phyloP scores from a whole-genome alignment of 2,329 filamentous ascomycete species.

The Thyridium curvatum region DNA sequence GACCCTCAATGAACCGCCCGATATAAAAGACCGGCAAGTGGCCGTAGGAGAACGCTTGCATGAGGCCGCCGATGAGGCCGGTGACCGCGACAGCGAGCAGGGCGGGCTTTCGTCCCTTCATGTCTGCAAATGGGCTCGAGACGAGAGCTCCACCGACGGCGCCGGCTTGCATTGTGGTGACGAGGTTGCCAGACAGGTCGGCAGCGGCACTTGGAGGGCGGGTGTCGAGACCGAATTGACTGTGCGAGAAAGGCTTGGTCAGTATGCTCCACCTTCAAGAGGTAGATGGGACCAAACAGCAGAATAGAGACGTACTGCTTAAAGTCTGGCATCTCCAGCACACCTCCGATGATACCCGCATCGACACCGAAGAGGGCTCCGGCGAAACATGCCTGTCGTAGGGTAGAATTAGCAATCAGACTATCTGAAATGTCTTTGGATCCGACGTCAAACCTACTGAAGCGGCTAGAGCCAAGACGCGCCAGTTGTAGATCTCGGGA shows the following conservation, averaged over 20 bases:
- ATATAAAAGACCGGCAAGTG: constrained; percentile 53
- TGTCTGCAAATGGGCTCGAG: constrained; percentile 40
- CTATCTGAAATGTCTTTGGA: too few relatives aligned
- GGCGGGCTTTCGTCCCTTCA: constrained; percentile 42
- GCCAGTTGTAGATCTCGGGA: constrained; percentile 61
- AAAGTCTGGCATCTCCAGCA: constrained; percentile 19
- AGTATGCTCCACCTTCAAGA: too few relatives aligned
- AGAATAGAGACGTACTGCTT: constrained; percentile 7
- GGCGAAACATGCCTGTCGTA: constrained; percentile 15
- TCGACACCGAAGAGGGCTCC: constrained; percentile 11
- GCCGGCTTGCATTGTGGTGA: constrained; percentile 41
- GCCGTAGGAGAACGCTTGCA: constrained; percentile 51
- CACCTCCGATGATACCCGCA: constrained; percentile 19
- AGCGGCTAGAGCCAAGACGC: constrained; percentile 56
- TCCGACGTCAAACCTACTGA: constrained; percentile 23
- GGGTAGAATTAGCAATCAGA: too few relatives aligned
- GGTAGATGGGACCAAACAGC: too few relatives aligned
- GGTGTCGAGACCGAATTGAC: too few relatives aligned
- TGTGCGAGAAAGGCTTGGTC: too few relatives aligned
- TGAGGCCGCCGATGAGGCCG: constrained; percentile 48
- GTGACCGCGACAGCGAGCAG: constrained; percentile 46
- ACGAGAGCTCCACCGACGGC: constrained; percentile 26
- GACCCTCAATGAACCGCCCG: constrained; percentile 43
- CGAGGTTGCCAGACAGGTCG: constrained; percentile 55
- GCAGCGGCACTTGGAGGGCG: constrained; percentile 28